These are phyloP conservation scores for Wallacemonas sp. DNA, from an alignment of 208 protist species.

Conservation along the genomic window DNA sequence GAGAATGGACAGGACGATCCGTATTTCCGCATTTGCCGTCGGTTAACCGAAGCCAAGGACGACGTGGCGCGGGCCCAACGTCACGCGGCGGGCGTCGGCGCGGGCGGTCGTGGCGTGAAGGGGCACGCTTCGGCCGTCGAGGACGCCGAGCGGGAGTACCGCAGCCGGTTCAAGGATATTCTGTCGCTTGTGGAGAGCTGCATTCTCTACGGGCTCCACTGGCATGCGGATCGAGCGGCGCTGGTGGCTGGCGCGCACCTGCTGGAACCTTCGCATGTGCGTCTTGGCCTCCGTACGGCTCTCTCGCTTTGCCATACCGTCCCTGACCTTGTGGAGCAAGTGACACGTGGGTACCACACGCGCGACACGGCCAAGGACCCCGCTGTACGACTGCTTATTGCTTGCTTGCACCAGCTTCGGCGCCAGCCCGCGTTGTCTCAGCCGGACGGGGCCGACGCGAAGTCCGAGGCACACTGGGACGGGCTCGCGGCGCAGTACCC, in stretches of 20 bases:
- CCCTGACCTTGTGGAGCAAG: not conserved
- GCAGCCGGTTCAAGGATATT: slow-evolving; percentile 1
- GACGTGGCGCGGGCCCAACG: not conserved
- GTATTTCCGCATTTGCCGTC: slow-evolving; percentile 3
- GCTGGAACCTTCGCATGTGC: not conserved
- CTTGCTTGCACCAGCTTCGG: not conserved
- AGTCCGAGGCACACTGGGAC: slow-evolving; percentile 8
- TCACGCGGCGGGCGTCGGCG: not conserved
- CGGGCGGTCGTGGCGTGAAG: too few species aligned
- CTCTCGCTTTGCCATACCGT: not conserved
- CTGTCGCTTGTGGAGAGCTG: slow-evolving; percentile 34
- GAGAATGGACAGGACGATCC: not conserved
- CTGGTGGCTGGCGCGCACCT: not conserved
- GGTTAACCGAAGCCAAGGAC: not conserved
- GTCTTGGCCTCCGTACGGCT: not conserved
- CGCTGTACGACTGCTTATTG: too few species aligned
- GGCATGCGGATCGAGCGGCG: slow-evolving; percentile 13
- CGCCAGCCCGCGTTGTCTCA: not conserved
- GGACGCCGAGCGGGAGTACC: not conserved
- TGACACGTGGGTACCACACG: not conserved
- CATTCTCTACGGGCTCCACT: slow-evolving; percentile 22
- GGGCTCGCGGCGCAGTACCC: slow-evolving; percentile 16
- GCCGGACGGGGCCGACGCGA: not conserved
- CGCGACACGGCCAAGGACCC: not conserved
- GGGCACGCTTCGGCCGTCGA: not conserved